Base-by-base conservation (phyloP, 192 early-diverging fungal genomes). In the Podila horticola region DNA sequence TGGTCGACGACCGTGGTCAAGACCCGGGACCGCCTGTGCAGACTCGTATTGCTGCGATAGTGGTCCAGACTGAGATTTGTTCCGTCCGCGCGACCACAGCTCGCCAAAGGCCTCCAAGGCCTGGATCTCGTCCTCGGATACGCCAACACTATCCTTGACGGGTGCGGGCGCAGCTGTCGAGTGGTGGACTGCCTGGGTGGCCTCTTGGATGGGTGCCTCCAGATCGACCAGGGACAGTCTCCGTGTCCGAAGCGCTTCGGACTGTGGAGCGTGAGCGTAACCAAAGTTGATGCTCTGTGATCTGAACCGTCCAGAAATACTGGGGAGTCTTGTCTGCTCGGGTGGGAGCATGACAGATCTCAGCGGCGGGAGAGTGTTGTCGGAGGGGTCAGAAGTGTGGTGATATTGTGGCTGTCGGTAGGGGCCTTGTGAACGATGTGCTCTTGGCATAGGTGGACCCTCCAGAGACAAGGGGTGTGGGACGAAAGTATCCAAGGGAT, bases 101-200 rank as follows among this genome's bases (percentile, higher is more conserved):
- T 81, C 66, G n/a, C 77, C 77, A 69, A 81, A 81, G 12, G 77
- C 77, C 60, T 81, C 71, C 20, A 81, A 58, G 0, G 77, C 77
- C 33, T 73, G 66, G 31, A 81, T 69, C 67, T 81, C 77, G 24
- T 81, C 77, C 30, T 73, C 71, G 2, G 77, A 81, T 6, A 81
- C 77, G 31, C 72, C 71, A 15, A 81, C 77, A 2, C 77, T 67
- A 5, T 62, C 45, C 59, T 45, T 24, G 64, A n/a, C 34, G 15
- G 7, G 28, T 33, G 36, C 5, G 15, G 50, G 29, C 17, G 13
- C 36, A 4, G 50, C 45, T 11, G 60, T 30, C 3, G 71, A 73
- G 26, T 81, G 66, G 20, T 72, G 52, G 10, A 67, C 29, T 4
- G 77, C 71, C 33, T 50, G 64, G 15, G 60, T 64, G 0, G 77